phyloP scores from a whole-genome alignment of 345 rosid species.

The Sisymbrium altissimum region DNA sequence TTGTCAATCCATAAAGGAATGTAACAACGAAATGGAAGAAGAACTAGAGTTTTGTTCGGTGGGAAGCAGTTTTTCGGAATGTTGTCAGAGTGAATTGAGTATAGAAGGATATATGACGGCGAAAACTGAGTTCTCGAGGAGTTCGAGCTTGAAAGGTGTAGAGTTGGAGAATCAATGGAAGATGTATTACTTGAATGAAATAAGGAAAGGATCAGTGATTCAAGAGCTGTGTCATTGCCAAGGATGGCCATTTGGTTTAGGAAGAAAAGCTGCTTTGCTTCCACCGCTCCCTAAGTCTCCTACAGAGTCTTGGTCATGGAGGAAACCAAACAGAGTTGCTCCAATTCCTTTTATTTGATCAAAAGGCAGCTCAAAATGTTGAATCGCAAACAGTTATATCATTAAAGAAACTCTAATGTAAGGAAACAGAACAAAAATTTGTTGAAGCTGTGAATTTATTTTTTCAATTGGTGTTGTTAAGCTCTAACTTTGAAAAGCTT shows the following conservation, averaged over 20 bases:
- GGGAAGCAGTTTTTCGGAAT: constrained; percentile 60
- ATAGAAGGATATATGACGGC: constrained; percentile 56
- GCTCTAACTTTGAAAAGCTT: constrained; percentile 12
- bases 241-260: constrained; percentile 93
- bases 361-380: neutral
- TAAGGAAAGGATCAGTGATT: constrained; percentile 50
- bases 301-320: constrained; percentile 88
- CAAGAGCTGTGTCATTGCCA: constrained; percentile 68
- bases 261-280: constrained; percentile 70
- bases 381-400: neutral
- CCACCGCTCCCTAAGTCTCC: constrained; percentile 95
- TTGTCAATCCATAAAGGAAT: constrained; percentile 34
- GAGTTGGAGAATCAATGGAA: constrained; percentile 32
- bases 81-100: constrained; percentile 45
- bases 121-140: constrained; percentile 50
- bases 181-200: constrained; percentile 42
- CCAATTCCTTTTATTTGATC: constrained; percentile 36
- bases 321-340: constrained; percentile 42
- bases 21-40: constrained; percentile 27
- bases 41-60: constrained; percentile 52
- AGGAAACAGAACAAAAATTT: neutral
- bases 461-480: constrained; percentile 8
- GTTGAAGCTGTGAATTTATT: constrained; percentile 17
- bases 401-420: neutral
- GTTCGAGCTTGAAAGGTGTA: constrained; percentile 49